Evolutionary conservation across 169 alveolate genomes (phyloP).

Genomic region (Cryptosporidium ryanae): DNA sequence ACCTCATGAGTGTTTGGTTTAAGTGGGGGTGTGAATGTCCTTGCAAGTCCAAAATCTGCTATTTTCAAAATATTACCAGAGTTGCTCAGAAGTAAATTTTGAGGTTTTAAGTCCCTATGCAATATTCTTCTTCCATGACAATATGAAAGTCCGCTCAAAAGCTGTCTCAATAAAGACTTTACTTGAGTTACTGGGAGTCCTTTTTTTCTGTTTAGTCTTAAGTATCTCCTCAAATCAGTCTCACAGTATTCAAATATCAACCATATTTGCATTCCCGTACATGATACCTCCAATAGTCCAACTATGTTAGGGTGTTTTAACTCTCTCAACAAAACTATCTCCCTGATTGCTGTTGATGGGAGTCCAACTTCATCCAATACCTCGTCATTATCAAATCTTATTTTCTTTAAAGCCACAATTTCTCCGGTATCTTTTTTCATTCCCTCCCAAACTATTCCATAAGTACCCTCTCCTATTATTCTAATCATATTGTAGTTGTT

Average conservation of each 20-base stretch:
- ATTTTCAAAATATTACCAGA: constrained; percentile 75
- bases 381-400: constrained; percentile 82
- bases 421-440: constrained; percentile 83
- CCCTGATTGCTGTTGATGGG: constrained; percentile 90
- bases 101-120: constrained; percentile 92
- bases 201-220: constrained; percentile 79
- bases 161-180: constrained; percentile 82
- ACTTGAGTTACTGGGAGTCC: constrained; percentile 77
- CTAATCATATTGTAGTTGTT: constrained; percentile 67
- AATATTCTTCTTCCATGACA: constrained; percentile 90
- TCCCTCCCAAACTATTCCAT: constrained; percentile 87
- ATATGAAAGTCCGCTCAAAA: constrained; percentile 84
- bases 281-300: constrained; percentile 75
- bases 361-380: constrained; percentile 89
- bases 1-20: constrained; percentile 90
- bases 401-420: constrained; percentile 81
- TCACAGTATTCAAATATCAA: constrained; percentile 81
- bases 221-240: constrained; percentile 76
- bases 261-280: constrained; percentile 74
- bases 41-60: constrained; percentile 92
- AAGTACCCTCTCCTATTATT: constrained; percentile 86
- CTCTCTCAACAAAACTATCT: constrained; percentile 87
- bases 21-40: constrained; percentile 89
- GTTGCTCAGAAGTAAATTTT: constrained; percentile 85
- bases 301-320: constrained; percentile 89